Evolutionary conservation across 2,329 filamentous ascomycete species (phyloP), one percentile per base, ranked within the genome.

Genomic region (Pezicula rhizophila): DNA sequence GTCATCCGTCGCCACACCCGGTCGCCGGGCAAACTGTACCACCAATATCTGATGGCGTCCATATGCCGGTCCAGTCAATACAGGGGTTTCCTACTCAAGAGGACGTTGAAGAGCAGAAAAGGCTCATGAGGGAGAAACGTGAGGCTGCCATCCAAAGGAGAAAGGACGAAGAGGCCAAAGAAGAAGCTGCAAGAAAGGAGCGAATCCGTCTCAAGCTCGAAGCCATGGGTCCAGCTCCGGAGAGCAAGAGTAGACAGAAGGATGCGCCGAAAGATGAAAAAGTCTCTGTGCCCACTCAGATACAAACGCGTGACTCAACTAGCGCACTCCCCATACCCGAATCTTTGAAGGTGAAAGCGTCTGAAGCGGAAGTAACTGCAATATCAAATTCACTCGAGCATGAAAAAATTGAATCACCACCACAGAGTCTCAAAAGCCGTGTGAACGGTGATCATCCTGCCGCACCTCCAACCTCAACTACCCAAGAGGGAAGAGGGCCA

Each of bases 131-230:
- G 34, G 82, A 88, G 58, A 79, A 80, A 35, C 75, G 82, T 6
- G 85, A 90, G 59, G 70, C 81, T 46, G 85, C 85, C 17, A 82
- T 84, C 60, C 83, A 85, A 60, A 76, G 84, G 49, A 74, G 80
- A 42, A 70, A 80, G 51, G 84, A 87, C 50, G 78, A 89, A 64
- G 83, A 85, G 58, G 82, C 78, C 17, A 77, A 74, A n/a, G 84
- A 87, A 59, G 85, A 89, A 60, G 84, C 81, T n/a, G 87, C 79
- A 15, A 79, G 76, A 51, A 77, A 79, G 58, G 85, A 88, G 61
- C 79, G 87, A 20, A 82, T 91, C 52, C 78, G 82, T 42, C 76
- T 84, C 62, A 89, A 88, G 65, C 68, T 91, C 42, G 85, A 85
- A 57, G 80, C 81, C 8, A 69, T 91, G 62, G 85, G 84, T 0